These are phyloP conservation scores for Schizothecium vesticola DNA, from an alignment of 495 filamentous ascomycete species.

Conservation along the genomic window DNA sequence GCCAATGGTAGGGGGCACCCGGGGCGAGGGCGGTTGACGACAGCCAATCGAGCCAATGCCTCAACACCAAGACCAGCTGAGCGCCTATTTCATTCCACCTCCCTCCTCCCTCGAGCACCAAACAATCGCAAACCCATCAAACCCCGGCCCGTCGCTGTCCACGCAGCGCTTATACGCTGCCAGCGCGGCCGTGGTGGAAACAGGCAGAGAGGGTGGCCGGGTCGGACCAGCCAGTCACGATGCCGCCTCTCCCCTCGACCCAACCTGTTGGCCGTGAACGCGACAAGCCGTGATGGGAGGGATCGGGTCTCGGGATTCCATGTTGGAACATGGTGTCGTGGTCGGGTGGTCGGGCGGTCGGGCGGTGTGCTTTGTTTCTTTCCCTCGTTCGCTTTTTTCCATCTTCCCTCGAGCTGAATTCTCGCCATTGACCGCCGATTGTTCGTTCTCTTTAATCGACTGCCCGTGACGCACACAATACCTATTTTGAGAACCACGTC, in stretches of 20 bases:
- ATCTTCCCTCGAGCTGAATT: neutral
- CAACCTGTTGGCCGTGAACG: neutral
- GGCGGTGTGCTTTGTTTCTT: neutral
- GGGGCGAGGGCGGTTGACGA: conserved; percentile 16
- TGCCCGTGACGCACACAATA: conserved; percentile 7
- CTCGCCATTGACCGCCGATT: conserved; percentile 5
- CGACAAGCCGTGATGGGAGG: neutral
- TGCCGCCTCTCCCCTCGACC: neutral
- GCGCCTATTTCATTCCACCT: conserved; percentile 31
- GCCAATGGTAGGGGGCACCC: conserved; percentile 22
- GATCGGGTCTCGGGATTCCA: neutral
- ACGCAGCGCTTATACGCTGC: conserved; percentile 24
- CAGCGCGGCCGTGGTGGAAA: neutral
- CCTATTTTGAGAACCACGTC: conserved; percentile 10
- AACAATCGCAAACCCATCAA: conserved; percentile 11
- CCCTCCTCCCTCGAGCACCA: conserved; percentile 15
- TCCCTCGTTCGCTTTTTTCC: neutral
- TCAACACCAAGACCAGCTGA: conserved; percentile 14
- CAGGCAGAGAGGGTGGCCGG: conserved; percentile 10
- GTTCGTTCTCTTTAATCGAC: neutral
- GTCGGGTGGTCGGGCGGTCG: neutral
- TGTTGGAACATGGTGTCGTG: neutral
- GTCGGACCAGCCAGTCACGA: conserved; percentile 16
- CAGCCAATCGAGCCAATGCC: conserved; percentile 32
- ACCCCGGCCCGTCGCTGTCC: conserved; percentile 13